These are phyloP conservation scores for Termitomyces sp. DNA, from an alignment of 768 basidiomycete genomes.

Conservation along the genomic window DNA sequence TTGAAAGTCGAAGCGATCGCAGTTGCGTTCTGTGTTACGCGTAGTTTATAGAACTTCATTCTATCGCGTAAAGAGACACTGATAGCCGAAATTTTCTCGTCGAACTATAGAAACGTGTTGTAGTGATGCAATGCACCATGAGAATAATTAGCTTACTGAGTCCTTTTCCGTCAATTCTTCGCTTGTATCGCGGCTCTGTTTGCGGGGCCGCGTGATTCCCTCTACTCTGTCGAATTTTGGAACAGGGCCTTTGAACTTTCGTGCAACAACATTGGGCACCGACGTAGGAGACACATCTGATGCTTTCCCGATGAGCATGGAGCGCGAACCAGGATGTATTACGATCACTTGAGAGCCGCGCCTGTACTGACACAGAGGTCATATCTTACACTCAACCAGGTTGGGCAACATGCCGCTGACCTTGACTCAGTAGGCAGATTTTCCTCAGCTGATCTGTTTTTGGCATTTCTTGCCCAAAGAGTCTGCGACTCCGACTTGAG, in stretches of 20 bases:
- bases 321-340: conserved; percentile 75
- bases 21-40: conserved; percentile 65
- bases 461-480: conserved; percentile 68
- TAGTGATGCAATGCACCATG: background rate
- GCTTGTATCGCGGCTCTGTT: conserved; percentile 18
- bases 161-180: conserved; percentile 32
- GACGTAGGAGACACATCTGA: conserved; percentile 69
- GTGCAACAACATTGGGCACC: conserved; percentile 69
- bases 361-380: conserved; percentile 32
- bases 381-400: conserved; percentile 13
- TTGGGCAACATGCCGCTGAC: conserved; percentile 22
- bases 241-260: conserved; percentile 45
- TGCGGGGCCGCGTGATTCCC: conserved; percentile 49
- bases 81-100: conserved; percentile 69
- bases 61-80: conserved; percentile 69
- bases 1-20: conserved; percentile 75
- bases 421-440: conserved; percentile 37
- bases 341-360: conserved; percentile 77
- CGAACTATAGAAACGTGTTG: conserved; percentile 42
- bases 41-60: conserved; percentile 83
- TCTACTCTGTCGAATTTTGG: conserved; percentile 39
- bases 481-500: conserved; percentile 72
- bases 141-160: conserved; percentile 32
- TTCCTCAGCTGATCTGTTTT: conserved; percentile 43
- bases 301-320: conserved; percentile 67